Base-by-base conservation (phyloP, 805 yeast genomes). In the Wickerhamiella alocasiicola region DNA sequence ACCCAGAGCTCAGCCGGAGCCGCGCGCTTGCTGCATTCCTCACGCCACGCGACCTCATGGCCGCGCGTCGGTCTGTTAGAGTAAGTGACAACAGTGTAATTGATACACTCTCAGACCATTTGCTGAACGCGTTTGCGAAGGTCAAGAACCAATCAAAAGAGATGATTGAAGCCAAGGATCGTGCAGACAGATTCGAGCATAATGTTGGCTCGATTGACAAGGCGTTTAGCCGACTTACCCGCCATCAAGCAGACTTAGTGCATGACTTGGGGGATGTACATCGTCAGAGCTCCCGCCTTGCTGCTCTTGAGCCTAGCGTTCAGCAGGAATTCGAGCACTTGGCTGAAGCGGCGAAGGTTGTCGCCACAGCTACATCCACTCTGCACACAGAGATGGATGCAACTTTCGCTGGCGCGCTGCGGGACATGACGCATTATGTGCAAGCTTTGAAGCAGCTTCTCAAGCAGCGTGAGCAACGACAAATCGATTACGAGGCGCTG, bases 41-140 rank as follows among this genome's bases (percentile, higher is more conserved):
- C 41, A 85, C 81, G 51, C 71, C 81, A 2, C 41, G 42, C 17
- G 44, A 36, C 30, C 31, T 34, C 15, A 13, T 24, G 7, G 44
- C 32, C 12, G 33, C 37, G 15, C 36, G 35, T 7, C 11, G 24
- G 11, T 9, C n/a, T 5, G 28, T 26, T n/a, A 24, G 31, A 5
- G 25, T 19, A 2, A 13, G 16, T 13, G 43, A 40, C 57, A 66
- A 61, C 4, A 72, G 71, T 20, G 71, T 72, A 31, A 71, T 74
- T 46, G 98, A 91, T 38, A 76, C 82, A 11, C 69, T 88, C n/a
- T 77, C 94, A 0, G 98, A 88, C 55, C 78, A 81, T 2, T 76
- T 91, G 31, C 81, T 88, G 79, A 88, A 88, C 55, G 94, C 94
- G n/a, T 83, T 88, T 54, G 79, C 88, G 42, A 78, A 82, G 36